These are phyloP conservation scores for Starmerella khaoyaiensis DNA, from an alignment of 805 yeast genomes.

Conservation along the genomic window DNA sequence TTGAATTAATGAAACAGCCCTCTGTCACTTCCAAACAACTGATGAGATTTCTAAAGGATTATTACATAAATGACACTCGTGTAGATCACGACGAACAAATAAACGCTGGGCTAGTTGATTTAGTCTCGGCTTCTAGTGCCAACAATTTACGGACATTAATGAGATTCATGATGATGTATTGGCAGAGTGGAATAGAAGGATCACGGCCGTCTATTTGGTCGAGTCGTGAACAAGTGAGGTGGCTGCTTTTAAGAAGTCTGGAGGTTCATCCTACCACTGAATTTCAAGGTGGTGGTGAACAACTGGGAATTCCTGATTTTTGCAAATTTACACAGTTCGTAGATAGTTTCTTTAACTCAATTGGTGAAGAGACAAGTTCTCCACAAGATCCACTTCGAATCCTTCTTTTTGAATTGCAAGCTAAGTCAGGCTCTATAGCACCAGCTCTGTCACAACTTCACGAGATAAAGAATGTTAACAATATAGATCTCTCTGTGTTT, in stretches of 20 bases:
- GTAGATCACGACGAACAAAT: conserved; percentile 13
- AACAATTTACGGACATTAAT: conserved; percentile 22
- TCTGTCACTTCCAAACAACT: conserved; percentile 19
- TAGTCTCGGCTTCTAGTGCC: conserved; percentile 18
- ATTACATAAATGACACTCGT: conserved; percentile 14
- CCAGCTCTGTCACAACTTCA: too few species aligned
- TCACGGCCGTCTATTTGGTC: conserved; percentile 17
- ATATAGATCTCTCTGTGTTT: too few species aligned
- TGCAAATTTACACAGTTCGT: conserved; percentile 21
- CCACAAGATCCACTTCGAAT: conserved; percentile 19
- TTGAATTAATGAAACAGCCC: conserved; percentile 12
- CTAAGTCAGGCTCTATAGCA: conserved; percentile 22
- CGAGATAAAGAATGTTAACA: too few species aligned
- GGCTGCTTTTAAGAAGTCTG: conserved; percentile 21
- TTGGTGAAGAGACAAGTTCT: conserved; percentile 9
- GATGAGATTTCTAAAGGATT: conserved; percentile 17
- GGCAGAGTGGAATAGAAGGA: conserved; percentile 23
- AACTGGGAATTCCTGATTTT: conserved; percentile 22
- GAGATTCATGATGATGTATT: conserved; percentile 21
- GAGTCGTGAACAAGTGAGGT: conserved; percentile 22
- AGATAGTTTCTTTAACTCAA: conserved; percentile 15
- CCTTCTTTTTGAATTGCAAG: conserved; percentile 22
- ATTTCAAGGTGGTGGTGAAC: conserved; percentile 17
- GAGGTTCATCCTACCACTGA: conserved; percentile 20
- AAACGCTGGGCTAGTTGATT: conserved; percentile 17